A percentile compares a stretch with the other conserved stretches of the same genome.
phyloP scores from a whole-genome alignment of 1,139 yeast genomes.

The Geotrichum histeridarum region DNA sequence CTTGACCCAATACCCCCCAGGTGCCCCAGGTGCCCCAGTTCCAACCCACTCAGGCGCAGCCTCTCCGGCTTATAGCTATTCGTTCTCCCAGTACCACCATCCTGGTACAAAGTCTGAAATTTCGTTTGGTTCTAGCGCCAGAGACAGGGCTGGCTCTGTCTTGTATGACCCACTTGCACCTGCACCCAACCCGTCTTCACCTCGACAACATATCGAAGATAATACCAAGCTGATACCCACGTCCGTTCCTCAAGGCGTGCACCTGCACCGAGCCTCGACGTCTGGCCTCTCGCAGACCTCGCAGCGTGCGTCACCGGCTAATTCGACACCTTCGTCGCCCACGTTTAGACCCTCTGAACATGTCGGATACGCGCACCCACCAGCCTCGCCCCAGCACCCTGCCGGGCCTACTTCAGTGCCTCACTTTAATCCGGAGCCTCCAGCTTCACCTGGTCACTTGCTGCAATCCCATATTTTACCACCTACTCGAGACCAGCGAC shows the following conservation, averaged over 20 bases:
- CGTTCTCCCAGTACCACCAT: slow-evolving; percentile 8
- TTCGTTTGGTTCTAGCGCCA: slow-evolving; percentile 18
- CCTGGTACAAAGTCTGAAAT: slow-evolving; percentile 16
- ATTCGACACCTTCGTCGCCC: slow-evolving; percentile 12
- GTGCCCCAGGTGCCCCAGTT: neutral
- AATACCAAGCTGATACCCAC: slow-evolving; percentile 9
- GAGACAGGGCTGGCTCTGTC: slow-evolving; percentile 31
- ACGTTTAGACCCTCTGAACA: slow-evolving; percentile 11
- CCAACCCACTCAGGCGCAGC: neutral
- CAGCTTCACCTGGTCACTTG: slow-evolving; percentile 9
- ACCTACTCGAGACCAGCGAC: slow-evolving; percentile 31
- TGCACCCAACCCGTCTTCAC: slow-evolving; percentile 24
- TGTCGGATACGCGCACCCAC: neutral
- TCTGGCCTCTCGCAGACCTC: neutral
- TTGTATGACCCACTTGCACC: slow-evolving; percentile 30
- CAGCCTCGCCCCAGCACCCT: neutral
- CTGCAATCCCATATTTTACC: slow-evolving; percentile 14
- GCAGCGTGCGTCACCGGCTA: slow-evolving; percentile 4
- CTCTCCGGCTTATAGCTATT: neutral
- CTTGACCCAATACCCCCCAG: neutral
- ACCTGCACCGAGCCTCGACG: slow-evolving; percentile 8
- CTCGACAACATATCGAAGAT: slow-evolving; percentile 16
- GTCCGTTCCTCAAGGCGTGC: slow-evolving; percentile 4
- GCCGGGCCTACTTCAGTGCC: neutral
- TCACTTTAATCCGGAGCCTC: slow-evolving; percentile 9